phyloP scores from a whole-genome alignment of 495 filamentous ascomycete genomes.

The Penicillium chermesinum region DNA sequence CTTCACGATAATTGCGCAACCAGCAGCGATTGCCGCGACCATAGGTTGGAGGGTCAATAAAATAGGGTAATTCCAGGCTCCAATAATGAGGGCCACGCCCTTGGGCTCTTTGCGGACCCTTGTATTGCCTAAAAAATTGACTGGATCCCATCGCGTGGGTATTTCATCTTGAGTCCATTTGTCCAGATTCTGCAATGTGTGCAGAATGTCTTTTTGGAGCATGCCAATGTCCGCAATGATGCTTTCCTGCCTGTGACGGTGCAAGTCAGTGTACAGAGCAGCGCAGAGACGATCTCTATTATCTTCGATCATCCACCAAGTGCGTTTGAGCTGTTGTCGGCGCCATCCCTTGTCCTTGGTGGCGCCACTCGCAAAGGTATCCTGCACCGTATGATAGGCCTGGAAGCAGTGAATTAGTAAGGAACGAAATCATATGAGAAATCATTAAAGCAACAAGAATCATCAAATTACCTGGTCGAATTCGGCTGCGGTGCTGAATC shows the following conservation, averaged over 20 bases:
- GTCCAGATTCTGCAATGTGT: conserved; percentile 63
- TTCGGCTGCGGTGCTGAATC: conserved; percentile 13
- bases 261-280: conserved; percentile 66
- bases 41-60: conserved; percentile 67
- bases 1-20: conserved; percentile 77
- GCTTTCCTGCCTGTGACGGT: conserved; percentile 63
- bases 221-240: conserved; percentile 58
- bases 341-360: conserved; percentile 39
- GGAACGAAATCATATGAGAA: not conserved
- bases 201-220: conserved; percentile 65
- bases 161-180: conserved; percentile 70
- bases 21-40: conserved; percentile 80
- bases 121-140: conserved; percentile 57
- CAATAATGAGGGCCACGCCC: conserved; percentile 75
- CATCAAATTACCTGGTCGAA: conserved; percentile 15
- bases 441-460: too few relatives aligned
- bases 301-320: conserved; percentile 57
- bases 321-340: conserved; percentile 45
- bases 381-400: conserved; percentile 24
- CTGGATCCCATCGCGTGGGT: conserved; percentile 53
- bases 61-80: conserved; percentile 83
- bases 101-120: conserved; percentile 76
- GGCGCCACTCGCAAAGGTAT: conserved; percentile 27
- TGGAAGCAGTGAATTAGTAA: not conserved
- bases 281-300: conserved; percentile 58